Evolutionary conservation across 805 yeast species (phyloP).

Genomic region (Lipomyces yamanashiensis): DNA sequence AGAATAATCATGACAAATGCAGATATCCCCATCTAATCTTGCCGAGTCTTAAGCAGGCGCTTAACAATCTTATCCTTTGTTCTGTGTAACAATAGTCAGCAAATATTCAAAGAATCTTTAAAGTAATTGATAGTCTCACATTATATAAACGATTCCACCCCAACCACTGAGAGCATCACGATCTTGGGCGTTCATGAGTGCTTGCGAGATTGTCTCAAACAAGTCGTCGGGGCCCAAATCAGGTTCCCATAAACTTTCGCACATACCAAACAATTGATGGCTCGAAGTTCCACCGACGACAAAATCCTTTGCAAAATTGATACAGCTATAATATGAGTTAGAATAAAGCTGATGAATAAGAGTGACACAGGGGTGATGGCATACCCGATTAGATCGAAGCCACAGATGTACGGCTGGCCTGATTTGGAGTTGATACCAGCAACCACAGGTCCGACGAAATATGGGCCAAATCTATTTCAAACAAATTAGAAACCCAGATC

Average conservation of each 20-base stretch:
- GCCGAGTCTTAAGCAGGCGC: conserved; percentile 89
- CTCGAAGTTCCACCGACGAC: conserved; percentile 94
- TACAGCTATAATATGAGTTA: conserved; percentile 52
- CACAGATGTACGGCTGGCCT: conserved; percentile 86
- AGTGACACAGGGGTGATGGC: background rate
- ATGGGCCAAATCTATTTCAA: conserved; percentile 67
- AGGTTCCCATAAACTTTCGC: conserved; percentile 95
- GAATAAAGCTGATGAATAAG: background rate
- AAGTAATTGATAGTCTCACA: conserved; percentile 42
- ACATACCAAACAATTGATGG: conserved; percentile 98
- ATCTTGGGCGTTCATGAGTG: conserved; percentile 90
- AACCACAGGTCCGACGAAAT: conserved; percentile 94
- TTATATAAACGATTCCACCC: conserved; percentile 94
- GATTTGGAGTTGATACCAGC: conserved; percentile 90
- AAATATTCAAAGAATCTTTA: background rate
- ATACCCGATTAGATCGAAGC: conserved; percentile 88
- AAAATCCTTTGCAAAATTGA: conserved; percentile 92
- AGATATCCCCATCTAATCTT: conserved; percentile 60
- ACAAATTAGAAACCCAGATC: background rate
- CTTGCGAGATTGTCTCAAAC: conserved; percentile 94
- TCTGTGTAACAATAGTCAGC: conserved; percentile 5
- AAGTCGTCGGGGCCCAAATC: conserved; percentile 90
- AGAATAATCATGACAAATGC: background rate
- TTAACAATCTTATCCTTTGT: conserved; percentile 90
- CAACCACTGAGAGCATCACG: conserved; percentile 98